Evolutionary conservation across 2,329 filamentous ascomycete species (phyloP), one percentile per base, ranked within the genome.

Genomic region (Tetracladium maxilliforme): DNA sequence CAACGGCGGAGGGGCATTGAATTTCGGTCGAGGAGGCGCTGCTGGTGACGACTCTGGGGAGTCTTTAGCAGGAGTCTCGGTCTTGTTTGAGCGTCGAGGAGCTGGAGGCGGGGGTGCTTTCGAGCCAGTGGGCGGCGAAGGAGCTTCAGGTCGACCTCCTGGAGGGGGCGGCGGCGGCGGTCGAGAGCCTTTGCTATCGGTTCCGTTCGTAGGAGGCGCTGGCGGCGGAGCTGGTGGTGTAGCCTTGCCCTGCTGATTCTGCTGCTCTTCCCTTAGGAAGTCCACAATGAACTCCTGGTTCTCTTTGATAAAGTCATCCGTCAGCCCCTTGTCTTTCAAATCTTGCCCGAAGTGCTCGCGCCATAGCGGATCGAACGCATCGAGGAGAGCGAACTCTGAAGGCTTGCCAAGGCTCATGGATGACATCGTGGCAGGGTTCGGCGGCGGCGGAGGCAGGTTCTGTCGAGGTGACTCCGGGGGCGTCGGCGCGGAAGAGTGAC

Each of bases 1-100:
- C 31, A 95, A 54, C 3, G 87, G 81, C 17, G 90, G 90, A 22
- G 90, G 90, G 7, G 82, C 87, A 35, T 73, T 67, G 55, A 92
- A 95, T 39, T 64, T 66, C 7, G 70, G 70, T 25, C 74, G 66
- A 13, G 72, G 66, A 7, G 64, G 63, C 14, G 52, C 49, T 29
- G 45, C 42, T 11, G 82, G 80, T 10, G 75, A 72, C 10, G 76
- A 68, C 31, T 82, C 76, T 42, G 62, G 56, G n/a, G 56, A 51
- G 33, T 61, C 61, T 28, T 51, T 41, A 21, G 47, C 41, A 4
- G 53, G 35, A 7, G 47, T 26, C 14, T 71, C 66, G 12, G 47
- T 31, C 43, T 68, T 58, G 46, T 59, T 48, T 48, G 65, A 56
- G 59, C 39, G 73, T 48, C 75, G 69, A 11, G 67, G 62, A 10